Evolutionary conservation across 176 grass and related monocot species (phyloP), one percentile per base, ranked within the genome.

Genomic region (Eremochloa ophiuroides): DNA sequence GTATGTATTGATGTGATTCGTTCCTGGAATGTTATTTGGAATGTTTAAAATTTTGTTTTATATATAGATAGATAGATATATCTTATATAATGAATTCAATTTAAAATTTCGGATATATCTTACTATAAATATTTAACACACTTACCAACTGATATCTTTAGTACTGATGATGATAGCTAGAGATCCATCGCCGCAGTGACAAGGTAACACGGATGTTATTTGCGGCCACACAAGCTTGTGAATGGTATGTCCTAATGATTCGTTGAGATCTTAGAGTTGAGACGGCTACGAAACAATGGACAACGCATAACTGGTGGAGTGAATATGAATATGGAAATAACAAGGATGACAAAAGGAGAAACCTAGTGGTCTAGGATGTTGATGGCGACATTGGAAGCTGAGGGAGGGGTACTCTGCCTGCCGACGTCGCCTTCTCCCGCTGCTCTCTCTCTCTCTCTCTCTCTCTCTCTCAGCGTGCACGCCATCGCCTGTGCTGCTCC

Each of bases 171-270:
- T 18, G 20, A n/a, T 40, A 23, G 20, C 10, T 14, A 2, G 15
- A n/a, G 4, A 10, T 16, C 1, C 0, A 0, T 4, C 0, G 26
- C 1, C 0, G 10, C 0, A 26, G 3, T 0, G 3, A 2, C 1
- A 2, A 67, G 10, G 25, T 4, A 18, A 4, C 3, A 1, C 0
- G 0, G 10, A 66, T 9, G 1, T 5, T 43, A 1, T 5, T 14
- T 6, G 4, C 0, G 4, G 1, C 0, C 0, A 7, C 29, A 26
- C 10, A 1, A 23, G 0, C 29, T 29, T 55, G 47, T 1, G 10
- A 30, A 30, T 34, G 0, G 0, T 15, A 1, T 48, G 9, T 14
- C 0, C 0, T 0, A 17, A 29, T 12, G 23, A 0, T 16, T n/a
- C 1, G 12, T 0, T 1, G 39, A 3, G 26, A 44, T 42, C 7